Conservation (phyloP, 2,329 filamentous ascomycete genomes). For the Fusarium sp. region DNA sequence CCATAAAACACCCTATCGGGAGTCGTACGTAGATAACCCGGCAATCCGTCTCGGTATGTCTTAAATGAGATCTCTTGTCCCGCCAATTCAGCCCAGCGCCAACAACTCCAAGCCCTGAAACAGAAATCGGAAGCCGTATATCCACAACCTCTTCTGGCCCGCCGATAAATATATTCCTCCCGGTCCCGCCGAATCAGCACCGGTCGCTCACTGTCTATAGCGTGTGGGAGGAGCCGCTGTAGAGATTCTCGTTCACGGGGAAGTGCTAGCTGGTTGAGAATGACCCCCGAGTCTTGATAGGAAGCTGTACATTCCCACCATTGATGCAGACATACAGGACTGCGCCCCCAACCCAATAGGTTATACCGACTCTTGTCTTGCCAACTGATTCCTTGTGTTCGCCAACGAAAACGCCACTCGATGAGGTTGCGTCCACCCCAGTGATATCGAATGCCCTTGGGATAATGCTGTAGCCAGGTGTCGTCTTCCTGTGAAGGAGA, state of each 20-base stretch:
- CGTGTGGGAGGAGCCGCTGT: neutral
- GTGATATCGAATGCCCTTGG: constrained; percentile 17
- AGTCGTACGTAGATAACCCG: no score
- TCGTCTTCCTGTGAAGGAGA: neutral
- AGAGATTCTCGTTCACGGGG: neutral
- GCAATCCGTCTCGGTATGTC: no score
- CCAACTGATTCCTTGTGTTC: neutral
- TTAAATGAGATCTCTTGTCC: no score
- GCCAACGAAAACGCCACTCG: neutral
- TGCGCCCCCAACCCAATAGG: accelerated
- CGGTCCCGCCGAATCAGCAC: neutral
- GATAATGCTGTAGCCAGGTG: constrained; percentile 16
- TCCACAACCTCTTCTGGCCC: neutral
- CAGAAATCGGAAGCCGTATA: neutral
- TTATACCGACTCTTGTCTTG: neutral
- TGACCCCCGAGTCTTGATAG: neutral
- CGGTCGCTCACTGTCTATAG: neutral
- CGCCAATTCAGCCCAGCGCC: neutral
- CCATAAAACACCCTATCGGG: no score
- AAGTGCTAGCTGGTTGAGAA: neutral
- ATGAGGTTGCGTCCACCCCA: neutral
- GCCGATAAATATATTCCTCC: neutral
- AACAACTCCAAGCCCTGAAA: neutral
- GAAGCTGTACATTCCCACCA: neutral
- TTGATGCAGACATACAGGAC: neutral